Conservation (phyloP, 139 green algal species). For the Protoeuglena noctilucae region DNA sequence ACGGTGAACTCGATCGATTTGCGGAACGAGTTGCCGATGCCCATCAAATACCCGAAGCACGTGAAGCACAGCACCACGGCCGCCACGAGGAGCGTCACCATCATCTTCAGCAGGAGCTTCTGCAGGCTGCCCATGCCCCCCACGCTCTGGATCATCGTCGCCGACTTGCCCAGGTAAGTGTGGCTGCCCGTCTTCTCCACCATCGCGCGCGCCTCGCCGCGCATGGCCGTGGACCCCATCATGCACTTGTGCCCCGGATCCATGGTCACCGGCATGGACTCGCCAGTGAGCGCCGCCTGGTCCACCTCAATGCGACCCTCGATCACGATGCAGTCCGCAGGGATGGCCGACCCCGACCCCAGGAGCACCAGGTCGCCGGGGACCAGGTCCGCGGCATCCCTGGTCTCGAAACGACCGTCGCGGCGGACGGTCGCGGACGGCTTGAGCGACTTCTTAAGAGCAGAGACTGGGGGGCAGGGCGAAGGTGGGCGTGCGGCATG, state of each 20-base stretch:
- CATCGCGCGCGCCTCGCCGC: conserved; percentile 61
- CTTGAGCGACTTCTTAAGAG: too few relatives aligned
- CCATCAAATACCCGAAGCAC: conserved; percentile 1
- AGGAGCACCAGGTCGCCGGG: conserved; percentile 75
- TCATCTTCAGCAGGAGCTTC: conserved; percentile 63
- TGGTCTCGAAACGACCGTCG: too few relatives aligned
- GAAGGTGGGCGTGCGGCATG: too few relatives aligned
- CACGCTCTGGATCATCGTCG: conserved; percentile 38
- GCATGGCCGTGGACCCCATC: conserved; percentile 69
- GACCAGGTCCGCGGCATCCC: too few relatives aligned
- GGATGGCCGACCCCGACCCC: conserved; percentile 15
- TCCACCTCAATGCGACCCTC: conserved; percentile 35
- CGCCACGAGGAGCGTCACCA: conserved; percentile 53
- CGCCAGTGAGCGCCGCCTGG: conserved; percentile 68
- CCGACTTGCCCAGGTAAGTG: conserved; percentile 81
- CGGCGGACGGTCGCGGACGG: too few relatives aligned
- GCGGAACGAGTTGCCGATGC: conserved; percentile 10
- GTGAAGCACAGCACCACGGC: conserved; percentile 39
- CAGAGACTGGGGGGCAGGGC: too few relatives aligned
- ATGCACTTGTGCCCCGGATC: conserved; percentile 55
- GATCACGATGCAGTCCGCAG: background rate
- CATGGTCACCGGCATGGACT: conserved; percentile 72
- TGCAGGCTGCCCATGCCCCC: conserved; percentile 60
- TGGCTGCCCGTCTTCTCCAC: conserved; percentile 62
- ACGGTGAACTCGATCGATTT: conserved; percentile 8